Conservation (phyloP, 345 rosid genomes). For the Syzygium jambos region DNA sequence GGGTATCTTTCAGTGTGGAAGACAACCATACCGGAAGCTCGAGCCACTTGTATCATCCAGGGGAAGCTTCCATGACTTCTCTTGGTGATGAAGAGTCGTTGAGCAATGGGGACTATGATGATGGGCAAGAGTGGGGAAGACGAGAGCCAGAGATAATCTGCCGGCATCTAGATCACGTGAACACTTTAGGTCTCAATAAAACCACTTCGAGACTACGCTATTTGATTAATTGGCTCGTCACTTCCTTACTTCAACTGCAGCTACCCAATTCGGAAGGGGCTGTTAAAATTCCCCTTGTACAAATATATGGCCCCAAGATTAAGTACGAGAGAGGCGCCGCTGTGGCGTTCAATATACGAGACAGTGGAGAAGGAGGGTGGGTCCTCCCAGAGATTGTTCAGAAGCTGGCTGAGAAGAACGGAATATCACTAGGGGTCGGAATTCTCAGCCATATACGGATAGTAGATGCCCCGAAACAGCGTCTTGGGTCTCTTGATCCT, state of each 20-base stretch:
- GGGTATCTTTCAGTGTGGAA: slow-evolving; percentile 39
- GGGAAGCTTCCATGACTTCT: slow-evolving; percentile 47
- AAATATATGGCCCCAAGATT: slow-evolving; percentile 66
- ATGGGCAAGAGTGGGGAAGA: slow-evolving; percentile 59
- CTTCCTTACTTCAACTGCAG: slow-evolving; percentile 71
- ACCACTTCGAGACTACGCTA: slow-evolving; percentile 64
- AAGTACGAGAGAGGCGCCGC: slow-evolving; percentile 64
- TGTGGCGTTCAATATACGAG: slow-evolving; percentile 52
- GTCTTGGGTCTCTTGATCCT: slow-evolving; percentile 20
- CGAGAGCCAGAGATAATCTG: slow-evolving; percentile 74
- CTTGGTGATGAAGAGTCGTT: slow-evolving; percentile 38
- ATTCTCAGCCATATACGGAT: slow-evolving; percentile 47
- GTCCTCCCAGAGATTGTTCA: slow-evolving; percentile 51
- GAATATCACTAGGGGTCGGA: slow-evolving; percentile 52
- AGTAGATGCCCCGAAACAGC: slow-evolving; percentile 42
- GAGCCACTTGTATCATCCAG: slow-evolving; percentile 31
- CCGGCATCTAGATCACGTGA: slow-evolving; percentile 68
- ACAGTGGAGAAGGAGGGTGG: slow-evolving; percentile 20
- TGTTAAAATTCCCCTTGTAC: slow-evolving; percentile 35
- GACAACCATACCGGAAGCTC: slow-evolving; percentile 22
- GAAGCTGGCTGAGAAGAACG: slow-evolving; percentile 54
- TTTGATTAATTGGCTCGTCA: slow-evolving; percentile 80
- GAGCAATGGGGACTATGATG: slow-evolving; percentile 44
- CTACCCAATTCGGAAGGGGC: slow-evolving; percentile 35
- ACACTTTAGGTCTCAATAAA: slow-evolving; percentile 70